Percentiles rank a stretch among this genome's conserved stretches.
phyloP scores from a whole-genome alignment of 768 basidiomycete genomes.

The Termitomyces bulborhizus region DNA sequence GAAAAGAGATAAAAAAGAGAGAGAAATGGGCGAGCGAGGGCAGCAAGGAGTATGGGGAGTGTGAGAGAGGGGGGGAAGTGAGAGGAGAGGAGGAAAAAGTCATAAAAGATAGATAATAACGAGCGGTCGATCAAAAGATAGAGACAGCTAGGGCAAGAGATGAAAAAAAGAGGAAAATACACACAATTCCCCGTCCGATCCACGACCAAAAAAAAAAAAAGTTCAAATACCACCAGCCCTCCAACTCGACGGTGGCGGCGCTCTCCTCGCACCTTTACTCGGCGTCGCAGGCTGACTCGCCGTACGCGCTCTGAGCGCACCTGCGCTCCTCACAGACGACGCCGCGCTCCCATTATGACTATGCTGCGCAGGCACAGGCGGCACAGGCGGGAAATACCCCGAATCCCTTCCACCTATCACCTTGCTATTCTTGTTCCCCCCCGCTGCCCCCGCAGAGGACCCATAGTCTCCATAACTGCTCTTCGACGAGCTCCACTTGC shows the following conservation, averaged over 20 bases:
- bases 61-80: too few species aligned
- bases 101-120: constrained; percentile 5
- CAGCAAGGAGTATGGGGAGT: neutral
- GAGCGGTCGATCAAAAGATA: neutral
- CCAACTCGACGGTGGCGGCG: constrained; percentile 63
- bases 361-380: constrained; percentile 27
- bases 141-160: neutral
- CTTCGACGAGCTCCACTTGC: constrained; percentile 43
- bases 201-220: neutral
- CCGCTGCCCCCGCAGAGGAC: constrained; percentile 20
- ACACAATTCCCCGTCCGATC: neutral
- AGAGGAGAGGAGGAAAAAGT: neutral
- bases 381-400: constrained; percentile 36
- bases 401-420: constrained; percentile 24
- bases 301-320: constrained; percentile 29
- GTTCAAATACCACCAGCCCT: constrained; percentile 29
- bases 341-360: constrained; percentile 1
- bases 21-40: constrained; percentile 2
- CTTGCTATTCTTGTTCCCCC: constrained; percentile 21
- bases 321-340: constrained; percentile 5
- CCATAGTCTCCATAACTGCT: constrained; percentile 73
- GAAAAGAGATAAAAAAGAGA: neutral
- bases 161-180: constrained; percentile 1
- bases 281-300: constrained; percentile 40
- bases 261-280: constrained; percentile 21